Conservation (phyloP, 768 basidiomycete genomes). For the Lepiota brunneoincarnata region DNA sequence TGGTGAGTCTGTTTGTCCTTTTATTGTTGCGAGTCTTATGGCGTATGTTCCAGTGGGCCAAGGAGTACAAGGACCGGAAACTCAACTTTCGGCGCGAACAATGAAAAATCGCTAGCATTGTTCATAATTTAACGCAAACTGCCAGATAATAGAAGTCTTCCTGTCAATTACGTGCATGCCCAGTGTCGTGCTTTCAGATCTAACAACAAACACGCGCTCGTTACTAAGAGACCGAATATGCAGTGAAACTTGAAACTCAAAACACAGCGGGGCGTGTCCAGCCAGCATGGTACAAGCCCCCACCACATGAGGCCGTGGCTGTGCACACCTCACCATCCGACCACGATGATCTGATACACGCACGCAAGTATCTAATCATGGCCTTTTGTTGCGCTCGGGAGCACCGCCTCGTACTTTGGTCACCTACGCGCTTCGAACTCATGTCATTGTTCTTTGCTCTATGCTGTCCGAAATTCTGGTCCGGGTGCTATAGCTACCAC, state of each 20-base stretch:
- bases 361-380: slow-evolving; percentile 8
- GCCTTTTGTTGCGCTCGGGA: neutral
- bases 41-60: slow-evolving; percentile 27
- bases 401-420: neutral
- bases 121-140: neutral
- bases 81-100: slow-evolving; percentile 1
- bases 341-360: neutral
- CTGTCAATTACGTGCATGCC: neutral
- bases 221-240: neutral
- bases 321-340: neutral
- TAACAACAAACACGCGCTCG: neutral
- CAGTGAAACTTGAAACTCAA: slow-evolving; percentile 3
- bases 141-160: neutral
- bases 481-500: too few relatives aligned
- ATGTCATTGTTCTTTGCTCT: neutral
- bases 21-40: neutral
- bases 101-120: neutral
- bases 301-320: slow-evolving; percentile 4
- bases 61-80: slow-evolving; percentile 27
- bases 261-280: neutral
- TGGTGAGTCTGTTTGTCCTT: slow-evolving; percentile 40
- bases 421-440: neutral
- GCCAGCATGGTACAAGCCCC: neutral
- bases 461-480: too few relatives aligned
- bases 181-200: neutral